Conservation (phyloP, 352 stramenopile genomes). For the Phytopythium helicoides region DNA sequence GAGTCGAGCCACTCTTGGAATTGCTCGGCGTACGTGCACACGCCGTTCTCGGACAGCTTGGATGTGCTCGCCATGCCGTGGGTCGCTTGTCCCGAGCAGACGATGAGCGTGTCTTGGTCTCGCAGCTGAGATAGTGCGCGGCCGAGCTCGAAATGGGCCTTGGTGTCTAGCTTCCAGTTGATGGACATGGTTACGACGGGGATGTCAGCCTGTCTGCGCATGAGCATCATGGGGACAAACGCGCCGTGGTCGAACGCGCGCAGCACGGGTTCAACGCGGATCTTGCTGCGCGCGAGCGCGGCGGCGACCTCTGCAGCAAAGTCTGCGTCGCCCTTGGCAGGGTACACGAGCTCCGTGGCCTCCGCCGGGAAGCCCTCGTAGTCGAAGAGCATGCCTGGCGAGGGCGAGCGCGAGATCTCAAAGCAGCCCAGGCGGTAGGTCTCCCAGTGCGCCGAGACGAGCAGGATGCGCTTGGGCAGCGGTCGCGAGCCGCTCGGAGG, state of each 20-base stretch:
- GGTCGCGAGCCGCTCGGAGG: conserved; percentile 24
- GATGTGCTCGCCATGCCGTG: conserved; percentile 17
- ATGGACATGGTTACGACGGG: conserved; percentile 86
- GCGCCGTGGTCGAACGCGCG: conserved; percentile 89
- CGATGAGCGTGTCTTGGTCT: conserved; percentile 74
- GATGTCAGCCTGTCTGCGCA: conserved; percentile 80
- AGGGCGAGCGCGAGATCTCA: conserved; percentile 52
- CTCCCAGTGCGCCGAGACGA: conserved; percentile 89
- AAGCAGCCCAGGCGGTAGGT: conserved; percentile 40
- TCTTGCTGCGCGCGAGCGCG: conserved; percentile 51
- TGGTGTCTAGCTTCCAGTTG: conserved; percentile 46
- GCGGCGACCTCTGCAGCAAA: conserved; percentile 66
- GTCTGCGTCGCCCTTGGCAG: conserved; percentile 53
- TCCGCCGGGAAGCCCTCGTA: conserved; percentile 87
- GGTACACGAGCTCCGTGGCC: conserved; percentile 81
- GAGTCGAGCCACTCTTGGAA: conserved; percentile 47
- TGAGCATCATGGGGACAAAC: conserved; percentile 87
- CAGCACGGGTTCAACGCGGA: conserved; percentile 41
- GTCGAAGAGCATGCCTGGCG: conserved; percentile 79
- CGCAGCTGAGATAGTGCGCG: conserved; percentile 56
- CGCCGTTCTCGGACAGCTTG: conserved; percentile 6
- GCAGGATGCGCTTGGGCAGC: conserved; percentile 64
- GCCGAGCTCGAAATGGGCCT: conserved; percentile 65
- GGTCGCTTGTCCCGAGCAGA: conserved; percentile 74
- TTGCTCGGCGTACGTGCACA: conserved; percentile 20